These are phyloP conservation scores for Botryotinia narcissicola DNA, from an alignment of 2,329 filamentous ascomycete genomes.

Conservation along the genomic window DNA sequence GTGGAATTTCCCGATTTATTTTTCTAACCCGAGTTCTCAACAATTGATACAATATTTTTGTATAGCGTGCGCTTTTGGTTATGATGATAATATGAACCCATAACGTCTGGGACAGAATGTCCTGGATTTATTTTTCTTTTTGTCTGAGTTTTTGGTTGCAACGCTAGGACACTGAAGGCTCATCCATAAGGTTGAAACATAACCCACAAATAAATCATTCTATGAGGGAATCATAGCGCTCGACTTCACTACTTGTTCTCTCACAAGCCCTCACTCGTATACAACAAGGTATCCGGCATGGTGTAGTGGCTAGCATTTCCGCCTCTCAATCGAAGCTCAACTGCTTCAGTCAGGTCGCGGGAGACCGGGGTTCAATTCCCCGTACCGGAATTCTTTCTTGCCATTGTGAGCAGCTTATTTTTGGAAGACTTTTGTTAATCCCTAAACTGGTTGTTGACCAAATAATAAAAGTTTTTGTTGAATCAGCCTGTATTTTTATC, in stretches of 20 bases:
- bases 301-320: conserved; percentile 16
- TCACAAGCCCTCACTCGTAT: fast-evolving
- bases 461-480: neutral
- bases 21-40: neutral
- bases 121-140: neutral
- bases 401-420: too few relatives aligned
- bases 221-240: too few relatives aligned
- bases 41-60: neutral
- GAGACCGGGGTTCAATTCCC: conserved; percentile 13
- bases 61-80: neutral
- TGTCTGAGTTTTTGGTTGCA: neutral
- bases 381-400: neutral
- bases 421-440: too few relatives aligned
- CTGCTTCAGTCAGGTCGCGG: neutral
- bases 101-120: neutral
- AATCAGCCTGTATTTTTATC: neutral
- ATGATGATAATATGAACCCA: neutral
- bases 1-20: neutral
- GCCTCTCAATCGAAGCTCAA: neutral
- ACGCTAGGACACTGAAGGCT: neutral
- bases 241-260: fast-evolving
- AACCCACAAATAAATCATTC: neutral
- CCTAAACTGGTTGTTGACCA: neutral
- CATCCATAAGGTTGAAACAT: too few relatives aligned
- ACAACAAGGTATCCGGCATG: neutral